These are phyloP conservation scores for Tetradesmus lagerheimii DNA, from an alignment of 139 green algal species.

Conservation along the genomic window DNA sequence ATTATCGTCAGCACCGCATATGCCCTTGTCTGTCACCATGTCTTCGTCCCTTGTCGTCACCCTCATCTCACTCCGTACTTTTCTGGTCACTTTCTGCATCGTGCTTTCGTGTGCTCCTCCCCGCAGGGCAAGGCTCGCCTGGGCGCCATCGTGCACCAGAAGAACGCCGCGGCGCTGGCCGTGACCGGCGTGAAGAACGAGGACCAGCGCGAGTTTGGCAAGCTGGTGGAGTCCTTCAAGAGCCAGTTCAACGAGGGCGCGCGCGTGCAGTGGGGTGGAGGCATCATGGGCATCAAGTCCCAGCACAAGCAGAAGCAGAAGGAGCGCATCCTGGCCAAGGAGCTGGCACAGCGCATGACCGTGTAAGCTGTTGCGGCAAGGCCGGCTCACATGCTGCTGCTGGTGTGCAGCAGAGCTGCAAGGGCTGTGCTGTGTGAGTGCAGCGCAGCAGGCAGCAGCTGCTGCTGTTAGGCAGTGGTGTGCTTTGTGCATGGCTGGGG, in stretches of 20 bases:
- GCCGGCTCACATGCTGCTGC: background rate
- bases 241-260: slow-evolving; percentile 91
- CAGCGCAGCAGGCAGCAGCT: background rate
- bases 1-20: no score
- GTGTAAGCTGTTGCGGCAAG: slow-evolving; percentile 51
- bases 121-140: slow-evolving; percentile 91
- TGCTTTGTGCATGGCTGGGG: background rate
- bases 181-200: slow-evolving; percentile 97
- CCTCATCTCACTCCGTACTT: background rate
- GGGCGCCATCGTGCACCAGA: slow-evolving; percentile 98
- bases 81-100: background rate
- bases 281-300: slow-evolving; percentile 98
- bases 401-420: background rate
- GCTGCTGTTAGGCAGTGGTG: background rate
- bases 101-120: background rate
- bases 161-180: slow-evolving; percentile 94
- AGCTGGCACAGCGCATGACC: slow-evolving; percentile 83
- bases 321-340: slow-evolving; percentile 88
- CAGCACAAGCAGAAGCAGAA: slow-evolving; percentile 90
- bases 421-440: background rate
- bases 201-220: slow-evolving; percentile 98
- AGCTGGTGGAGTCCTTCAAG: slow-evolving; percentile 97
- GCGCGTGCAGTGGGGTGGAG: slow-evolving; percentile 93
- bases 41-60: no score
- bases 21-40: no score